Percentiles rank a stretch among this genome's conserved stretches.
These are phyloP conservation scores for Aleurites moluccanus DNA, from an alignment of 441 rosid genomes.

Conservation along the genomic window DNA sequence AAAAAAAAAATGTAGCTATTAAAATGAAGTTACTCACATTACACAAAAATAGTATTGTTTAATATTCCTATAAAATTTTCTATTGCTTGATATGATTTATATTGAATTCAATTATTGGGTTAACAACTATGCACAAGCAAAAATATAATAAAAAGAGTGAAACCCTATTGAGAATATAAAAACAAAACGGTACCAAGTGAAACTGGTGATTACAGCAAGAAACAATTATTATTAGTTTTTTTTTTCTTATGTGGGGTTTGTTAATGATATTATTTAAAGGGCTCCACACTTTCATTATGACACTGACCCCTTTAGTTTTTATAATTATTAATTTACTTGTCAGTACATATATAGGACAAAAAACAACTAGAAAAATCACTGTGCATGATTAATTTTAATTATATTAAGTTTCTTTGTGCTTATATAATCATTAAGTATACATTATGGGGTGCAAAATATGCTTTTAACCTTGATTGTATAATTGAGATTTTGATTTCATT, in stretches of 20 bases:
- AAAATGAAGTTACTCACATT: not conserved
- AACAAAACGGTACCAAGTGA: not conserved
- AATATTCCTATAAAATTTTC: not conserved
- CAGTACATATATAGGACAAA: conserved; percentile 16
- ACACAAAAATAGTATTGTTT: not conserved
- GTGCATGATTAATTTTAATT: not conserved
- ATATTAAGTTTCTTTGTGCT: not conserved
- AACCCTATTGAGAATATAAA: not conserved
- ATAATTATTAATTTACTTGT: conserved; percentile 10
- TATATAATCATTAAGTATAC: conserved; percentile 7
- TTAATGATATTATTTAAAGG: conserved; percentile 17
- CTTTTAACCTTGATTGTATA: not conserved
- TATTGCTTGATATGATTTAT: conserved; percentile 19
- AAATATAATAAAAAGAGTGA: not conserved
- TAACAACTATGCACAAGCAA: not conserved
- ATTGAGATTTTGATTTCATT: too few relatives aligned
- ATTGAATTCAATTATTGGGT: not conserved
- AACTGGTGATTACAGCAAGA: not conserved
- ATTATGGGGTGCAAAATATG: conserved; percentile 9
- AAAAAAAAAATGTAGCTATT: too few relatives aligned
- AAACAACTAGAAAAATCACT: not conserved
- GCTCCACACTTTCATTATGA: conserved; percentile 22
- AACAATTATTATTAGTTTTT: not conserved
- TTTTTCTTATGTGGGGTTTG: not conserved
- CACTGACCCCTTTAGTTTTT: conserved; percentile 8